Evolutionary conservation across 768 basidiomycete species (phyloP).

Genomic region (Mycena vitilis): DNA sequence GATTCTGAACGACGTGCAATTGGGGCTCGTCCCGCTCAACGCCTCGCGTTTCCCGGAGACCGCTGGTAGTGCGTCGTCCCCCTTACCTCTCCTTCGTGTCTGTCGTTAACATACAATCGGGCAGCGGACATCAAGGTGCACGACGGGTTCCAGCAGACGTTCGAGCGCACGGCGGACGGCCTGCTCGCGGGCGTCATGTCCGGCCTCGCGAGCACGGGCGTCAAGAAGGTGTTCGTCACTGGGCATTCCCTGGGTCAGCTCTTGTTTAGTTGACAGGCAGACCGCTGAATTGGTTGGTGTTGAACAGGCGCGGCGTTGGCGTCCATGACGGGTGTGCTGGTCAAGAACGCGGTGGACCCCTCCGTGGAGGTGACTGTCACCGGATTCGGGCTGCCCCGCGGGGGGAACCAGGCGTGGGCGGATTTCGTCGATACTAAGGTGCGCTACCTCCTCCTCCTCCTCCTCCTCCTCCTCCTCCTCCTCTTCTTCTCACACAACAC

Average conservation of each 20-base stretch:
- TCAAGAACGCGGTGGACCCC: slow-evolving; percentile 50
- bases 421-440: slow-evolving; percentile 52
- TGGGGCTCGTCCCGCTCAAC: slow-evolving; percentile 46
- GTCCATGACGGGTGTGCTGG: slow-evolving; percentile 56
- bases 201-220: slow-evolving; percentile 44
- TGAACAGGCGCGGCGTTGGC: slow-evolving; percentile 57
- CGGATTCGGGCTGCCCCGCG: slow-evolving; percentile 57
- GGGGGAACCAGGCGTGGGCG: slow-evolving; percentile 58
- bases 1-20: slow-evolving; percentile 50
- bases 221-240: slow-evolving; percentile 51
- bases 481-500: too few relatives aligned
- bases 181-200: slow-evolving; percentile 46
- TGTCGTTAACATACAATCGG: neutral
- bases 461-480: neutral
- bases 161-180: slow-evolving; percentile 51
- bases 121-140: slow-evolving; percentile 50
- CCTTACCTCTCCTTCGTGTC: slow-evolving; percentile 10
- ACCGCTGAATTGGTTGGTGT: neutral
- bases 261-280: neutral
- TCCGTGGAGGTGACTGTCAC: slow-evolving; percentile 48
- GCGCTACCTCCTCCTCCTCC: slow-evolving; percentile 11
- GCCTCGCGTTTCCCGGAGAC: slow-evolving; percentile 45
- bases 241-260: slow-evolving; percentile 54
- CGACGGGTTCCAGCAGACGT: slow-evolving; percentile 54
- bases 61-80: slow-evolving; percentile 37